Percentiles rank a stretch among this genome's conserved stretches.
Conservation (phyloP, 2,329 filamentous ascomycete species). For the Hymenoscyphus albidus region DNA sequence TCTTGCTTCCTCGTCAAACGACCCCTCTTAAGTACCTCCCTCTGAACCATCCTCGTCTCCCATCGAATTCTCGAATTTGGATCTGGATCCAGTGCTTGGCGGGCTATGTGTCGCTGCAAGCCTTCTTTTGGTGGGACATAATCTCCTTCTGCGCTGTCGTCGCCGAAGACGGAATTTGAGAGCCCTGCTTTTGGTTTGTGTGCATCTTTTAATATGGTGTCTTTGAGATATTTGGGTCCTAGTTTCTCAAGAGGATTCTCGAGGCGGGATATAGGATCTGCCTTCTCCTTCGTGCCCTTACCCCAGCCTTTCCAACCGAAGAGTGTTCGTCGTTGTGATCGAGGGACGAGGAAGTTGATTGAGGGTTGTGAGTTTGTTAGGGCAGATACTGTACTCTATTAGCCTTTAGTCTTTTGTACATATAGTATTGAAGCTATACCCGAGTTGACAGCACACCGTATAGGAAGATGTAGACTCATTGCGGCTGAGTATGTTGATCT, state of each 20-base stretch:
- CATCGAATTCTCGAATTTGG: conserved; percentile 68
- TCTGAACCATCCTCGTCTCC: conserved; percentile 80
- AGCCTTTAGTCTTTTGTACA: conserved; percentile 11
- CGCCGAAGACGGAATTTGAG: conserved; percentile 50
- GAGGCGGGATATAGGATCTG: not conserved
- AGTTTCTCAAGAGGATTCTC: conserved; percentile 59
- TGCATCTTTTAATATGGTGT: conserved; percentile 21
- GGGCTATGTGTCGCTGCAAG: conserved; percentile 52
- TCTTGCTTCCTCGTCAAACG: conserved; percentile 62
- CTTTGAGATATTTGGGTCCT: conserved; percentile 41
- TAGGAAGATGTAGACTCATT: conserved; percentile 65
- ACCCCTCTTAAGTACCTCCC: conserved; percentile 65
- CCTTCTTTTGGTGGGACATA: conserved; percentile 1
- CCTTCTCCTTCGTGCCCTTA: not conserved
- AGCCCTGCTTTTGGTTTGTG: conserved; percentile 40
- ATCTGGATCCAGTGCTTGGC: conserved; percentile 68
- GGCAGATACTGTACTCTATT: conserved; percentile 27
- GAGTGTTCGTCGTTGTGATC: conserved; percentile 29
- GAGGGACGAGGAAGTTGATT: conserved; percentile 34
- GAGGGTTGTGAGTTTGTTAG: conserved; percentile 39
- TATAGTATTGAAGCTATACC: conserved; percentile 44
- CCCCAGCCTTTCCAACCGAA: conserved; percentile 11
- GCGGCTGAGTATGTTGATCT: conserved; percentile 18
- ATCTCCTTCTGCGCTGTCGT: conserved; percentile 25
- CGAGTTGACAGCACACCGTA: conserved; percentile 56